A percentile compares a stretch with the other conserved stretches of the same genome.
Conservation (phyloP, 192 early-diverging fungal genomes). For the Oehlia diaphana region DNA sequence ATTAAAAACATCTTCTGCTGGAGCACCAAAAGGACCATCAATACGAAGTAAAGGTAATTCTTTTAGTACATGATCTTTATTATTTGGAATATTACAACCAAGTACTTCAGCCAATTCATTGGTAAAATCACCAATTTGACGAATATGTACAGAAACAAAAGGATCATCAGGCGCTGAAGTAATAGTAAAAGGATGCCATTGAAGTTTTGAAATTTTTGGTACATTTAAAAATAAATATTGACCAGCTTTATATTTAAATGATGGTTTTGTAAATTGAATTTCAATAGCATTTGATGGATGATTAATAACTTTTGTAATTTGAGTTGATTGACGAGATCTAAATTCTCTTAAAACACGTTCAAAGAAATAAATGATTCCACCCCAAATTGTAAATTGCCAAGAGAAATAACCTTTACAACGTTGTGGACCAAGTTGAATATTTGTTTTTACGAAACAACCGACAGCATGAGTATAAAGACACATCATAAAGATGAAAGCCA, state of each 20-base stretch:
- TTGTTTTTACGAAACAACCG: constrained; percentile 51
- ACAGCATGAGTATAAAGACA: constrained; percentile 67
- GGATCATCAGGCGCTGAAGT: constrained; percentile 47
- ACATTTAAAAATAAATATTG: constrained; percentile 76
- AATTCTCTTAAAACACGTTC: constrained; percentile 64
- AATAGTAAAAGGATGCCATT: constrained; percentile 80
- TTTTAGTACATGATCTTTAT: not conserved
- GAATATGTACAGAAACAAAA: constrained; percentile 46
- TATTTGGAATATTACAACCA: constrained; percentile 25
- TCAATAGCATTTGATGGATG: constrained; percentile 74
- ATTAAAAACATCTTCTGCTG: constrained; percentile 74
- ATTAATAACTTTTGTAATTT: constrained; percentile 67
- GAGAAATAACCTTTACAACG: constrained; percentile 41
- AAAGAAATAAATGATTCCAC: constrained; percentile 56
- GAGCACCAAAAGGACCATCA: constrained; percentile 83
- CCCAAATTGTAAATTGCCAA: constrained; percentile 50
- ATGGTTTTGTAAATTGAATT: constrained; percentile 59
- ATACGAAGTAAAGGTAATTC: constrained; percentile 59
- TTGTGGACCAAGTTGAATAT: constrained; percentile 18
- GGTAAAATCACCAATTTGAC: constrained; percentile 48
- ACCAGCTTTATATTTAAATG: constrained; percentile 54
- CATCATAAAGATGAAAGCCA: constrained; percentile 62
- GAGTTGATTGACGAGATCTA: constrained; percentile 51
- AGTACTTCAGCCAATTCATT: constrained; percentile 37
- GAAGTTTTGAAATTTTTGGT: constrained; percentile 60